Percentiles rank a stretch among this genome's conserved stretches.
phyloP scores from a whole-genome alignment of 1,284 basidiomycete species.

The Macrocystidia cucumis region DNA sequence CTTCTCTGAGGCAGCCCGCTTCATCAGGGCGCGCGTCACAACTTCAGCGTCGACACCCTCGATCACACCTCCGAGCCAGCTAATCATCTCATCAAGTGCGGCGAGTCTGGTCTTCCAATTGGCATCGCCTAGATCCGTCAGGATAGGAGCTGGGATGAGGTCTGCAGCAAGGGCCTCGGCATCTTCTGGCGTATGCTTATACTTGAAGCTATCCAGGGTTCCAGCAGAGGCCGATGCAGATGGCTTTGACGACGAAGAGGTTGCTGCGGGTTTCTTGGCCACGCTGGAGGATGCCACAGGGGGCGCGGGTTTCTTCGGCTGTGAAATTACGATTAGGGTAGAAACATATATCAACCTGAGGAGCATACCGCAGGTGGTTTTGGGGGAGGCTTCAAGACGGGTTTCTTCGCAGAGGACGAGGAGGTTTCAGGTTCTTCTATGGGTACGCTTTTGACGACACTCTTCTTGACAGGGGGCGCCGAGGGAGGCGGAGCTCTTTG shows the following conservation, averaged over 20 bases:
- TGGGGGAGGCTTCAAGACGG: constrained; percentile 39
- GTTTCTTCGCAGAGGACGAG: constrained; percentile 34
- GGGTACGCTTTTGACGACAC: constrained; percentile 16
- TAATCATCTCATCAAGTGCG: constrained; percentile 80
- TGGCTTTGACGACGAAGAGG: constrained; percentile 39
- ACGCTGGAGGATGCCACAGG: constrained; percentile 18
- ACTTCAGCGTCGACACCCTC: constrained; percentile 83
- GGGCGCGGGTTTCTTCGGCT: constrained; percentile 44
- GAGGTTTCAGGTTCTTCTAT: constrained; percentile 22
- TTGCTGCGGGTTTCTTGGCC: constrained; percentile 27
- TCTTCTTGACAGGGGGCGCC: constrained; percentile 25
- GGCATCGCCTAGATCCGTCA: constrained; percentile 71
- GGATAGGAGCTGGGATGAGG: constrained; percentile 66
- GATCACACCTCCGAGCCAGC: constrained; percentile 73
- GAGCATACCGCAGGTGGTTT: constrained; percentile 33
- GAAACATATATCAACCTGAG: neutral
- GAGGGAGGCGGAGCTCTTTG: constrained; percentile 30
- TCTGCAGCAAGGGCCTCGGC: constrained; percentile 79
- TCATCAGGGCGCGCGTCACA: constrained; percentile 83
- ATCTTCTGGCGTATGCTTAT: constrained; percentile 87
- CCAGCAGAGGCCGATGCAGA: constrained; percentile 37
- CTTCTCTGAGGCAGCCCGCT: constrained; percentile 97
- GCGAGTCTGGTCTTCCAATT: constrained; percentile 94
- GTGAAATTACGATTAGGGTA: constrained; percentile 3
- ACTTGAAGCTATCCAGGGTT: constrained; percentile 82